Evolutionary conservation across 176 grass and related monocot genomes (phyloP), one percentile per base, ranked within the genome.

Genomic region (Tillandsia fasciculata): DNA sequence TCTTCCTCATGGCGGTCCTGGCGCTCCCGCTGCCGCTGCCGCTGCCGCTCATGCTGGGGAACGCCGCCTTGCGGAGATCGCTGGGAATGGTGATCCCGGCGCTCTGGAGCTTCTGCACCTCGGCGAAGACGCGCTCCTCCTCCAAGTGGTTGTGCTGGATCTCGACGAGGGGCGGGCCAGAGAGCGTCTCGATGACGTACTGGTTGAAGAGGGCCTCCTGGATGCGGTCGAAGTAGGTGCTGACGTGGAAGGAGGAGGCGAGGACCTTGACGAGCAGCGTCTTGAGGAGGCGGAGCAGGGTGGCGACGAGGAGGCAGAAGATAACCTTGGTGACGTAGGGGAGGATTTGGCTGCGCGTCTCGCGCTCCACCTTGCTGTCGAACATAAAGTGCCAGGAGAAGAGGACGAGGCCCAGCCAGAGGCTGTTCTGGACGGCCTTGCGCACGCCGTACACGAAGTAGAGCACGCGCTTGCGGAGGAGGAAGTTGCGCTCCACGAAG

Each of bases 381-480:
- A 99, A 93, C 10, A 99, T 50, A 3, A 77, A 80, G 67, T 86
- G 81, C 95, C 95, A 99, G 0, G 87, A 90, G 58, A 88, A 3
- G 77, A 99, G 90, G 68, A 91, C 90, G 28, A 90, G 70, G 72
- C 90, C 78, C 1, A 99, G 89, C 95, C 95, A 99, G 17, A 99
- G 87, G 76, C 86, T 86, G 69, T 90, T 99, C 18, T 88, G 90
- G 23, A 99, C 90, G 47, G 95, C 90, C 1, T 50, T 74, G 17
- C 87, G 90, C 74, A 99, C 82, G 66, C 87, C 95, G 50, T 99
- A 99, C 50, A 99, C 90, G 79, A 99, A 99, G 87, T 99, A 99
- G 74, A 99, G 87, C 66, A 99, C 82, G 64, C 81, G 76, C 82
- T 99, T 99, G 48, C 90, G 78, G 24, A 94, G 84, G 48, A 93